phyloP scores from a whole-genome alignment of 164 flowering plant genomes.

The Saururus chinensis region DNA sequence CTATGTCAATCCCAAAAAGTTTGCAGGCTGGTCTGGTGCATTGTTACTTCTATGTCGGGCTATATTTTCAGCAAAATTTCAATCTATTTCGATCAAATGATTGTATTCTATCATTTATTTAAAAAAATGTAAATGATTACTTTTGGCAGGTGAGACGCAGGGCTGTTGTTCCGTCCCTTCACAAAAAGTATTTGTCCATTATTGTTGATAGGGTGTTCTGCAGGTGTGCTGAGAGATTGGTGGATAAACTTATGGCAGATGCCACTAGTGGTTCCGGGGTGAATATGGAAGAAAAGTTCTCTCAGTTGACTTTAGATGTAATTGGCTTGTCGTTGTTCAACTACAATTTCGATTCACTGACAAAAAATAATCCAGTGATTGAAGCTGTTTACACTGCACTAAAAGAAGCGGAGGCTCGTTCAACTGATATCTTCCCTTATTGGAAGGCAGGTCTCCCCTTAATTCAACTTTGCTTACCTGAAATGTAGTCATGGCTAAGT shows the following conservation, averaged over 20 bases:
- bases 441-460: constrained; percentile 58
- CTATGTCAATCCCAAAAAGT: too few species aligned
- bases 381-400: constrained; percentile 89
- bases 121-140: constrained; percentile 9
- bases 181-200: constrained; percentile 76
- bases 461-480: not conserved
- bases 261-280: constrained; percentile 56
- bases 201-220: constrained; percentile 85
- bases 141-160: constrained; percentile 67
- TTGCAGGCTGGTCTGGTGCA: too few species aligned
- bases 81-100: not conserved
- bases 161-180: constrained; percentile 97
- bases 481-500: not conserved
- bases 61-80: not conserved
- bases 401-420: constrained; percentile 87
- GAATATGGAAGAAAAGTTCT: constrained; percentile 84
- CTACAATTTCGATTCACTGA: constrained; percentile 82
- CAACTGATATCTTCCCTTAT: constrained; percentile 81
- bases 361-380: constrained; percentile 73
- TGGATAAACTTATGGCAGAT: constrained; percentile 52
- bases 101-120: not conserved
- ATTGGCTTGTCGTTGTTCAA: constrained; percentile 88
- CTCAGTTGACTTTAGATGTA: constrained; percentile 85
- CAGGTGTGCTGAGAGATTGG: constrained; percentile 75
- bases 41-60: not conserved